phyloP scores from a whole-genome alignment of 345 rosid species.

The Jatropha curcas region DNA sequence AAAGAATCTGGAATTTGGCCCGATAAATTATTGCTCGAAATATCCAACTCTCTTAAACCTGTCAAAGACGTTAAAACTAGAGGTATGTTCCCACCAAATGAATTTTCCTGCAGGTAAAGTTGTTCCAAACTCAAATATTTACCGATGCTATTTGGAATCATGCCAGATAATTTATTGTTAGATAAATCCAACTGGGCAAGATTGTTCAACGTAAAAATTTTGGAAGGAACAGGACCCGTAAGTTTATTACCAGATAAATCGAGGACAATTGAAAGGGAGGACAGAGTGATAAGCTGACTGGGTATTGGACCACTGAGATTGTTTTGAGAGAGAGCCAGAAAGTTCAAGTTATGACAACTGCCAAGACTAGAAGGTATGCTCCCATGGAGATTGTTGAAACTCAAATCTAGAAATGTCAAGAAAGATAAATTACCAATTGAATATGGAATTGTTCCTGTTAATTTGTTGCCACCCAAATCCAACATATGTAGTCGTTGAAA shows the following conservation, averaged over 20 bases:
- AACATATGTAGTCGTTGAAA: constrained; percentile 18
- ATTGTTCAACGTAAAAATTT: neutral
- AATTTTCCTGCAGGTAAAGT: neutral
- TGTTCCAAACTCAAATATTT: neutral
- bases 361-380: constrained; percentile 35
- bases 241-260: constrained; percentile 1
- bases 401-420: constrained; percentile 17
- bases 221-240: neutral
- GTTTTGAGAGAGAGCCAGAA: neutral
- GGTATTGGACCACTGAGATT: constrained; percentile 9
- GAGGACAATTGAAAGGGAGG: neutral
- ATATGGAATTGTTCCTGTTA: constrained; percentile 28
- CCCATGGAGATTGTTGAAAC: constrained; percentile 26
- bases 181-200: neutral
- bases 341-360: constrained; percentile 10
- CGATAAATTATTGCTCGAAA: neutral
- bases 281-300: neutral
- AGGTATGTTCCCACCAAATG: constrained; percentile 1
- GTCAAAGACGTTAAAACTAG: neutral
- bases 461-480: neutral
- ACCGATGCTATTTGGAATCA: neutral
- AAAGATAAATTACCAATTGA: constrained; percentile 28
- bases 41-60: neutral
- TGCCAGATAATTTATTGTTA: neutral
- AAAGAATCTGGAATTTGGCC: neutral